A percentile compares a stretch with the other conserved stretches of the same genome.
Conservation (phyloP, 2,329 filamentous ascomycete genomes). For the Xylariaceae sp. region DNA sequence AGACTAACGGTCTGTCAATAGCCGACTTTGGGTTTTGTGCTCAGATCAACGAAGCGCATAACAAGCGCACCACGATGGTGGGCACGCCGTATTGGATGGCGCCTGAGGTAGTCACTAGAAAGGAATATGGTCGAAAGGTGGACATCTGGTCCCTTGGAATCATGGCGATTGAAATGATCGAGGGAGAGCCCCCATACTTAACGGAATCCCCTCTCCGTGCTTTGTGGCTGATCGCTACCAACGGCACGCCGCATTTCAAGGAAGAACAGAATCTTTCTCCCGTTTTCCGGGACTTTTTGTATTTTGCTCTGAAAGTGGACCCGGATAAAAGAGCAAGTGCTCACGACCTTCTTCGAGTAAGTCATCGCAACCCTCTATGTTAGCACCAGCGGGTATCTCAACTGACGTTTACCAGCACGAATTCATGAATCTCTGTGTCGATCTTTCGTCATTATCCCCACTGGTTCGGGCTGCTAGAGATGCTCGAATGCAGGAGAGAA, state of each 20-base stretch:
- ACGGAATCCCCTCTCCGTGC: slow-evolving; percentile 91
- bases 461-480: slow-evolving; percentile 81
- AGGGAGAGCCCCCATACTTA: slow-evolving; percentile 93
- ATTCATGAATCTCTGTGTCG: slow-evolving; percentile 73
- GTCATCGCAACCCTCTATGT: slow-evolving; percentile 33
- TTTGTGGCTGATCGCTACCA: slow-evolving; percentile 93
- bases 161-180: slow-evolving; percentile 99
- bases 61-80: slow-evolving; percentile 98
- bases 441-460: slow-evolving; percentile 72
- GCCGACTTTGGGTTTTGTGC: slow-evolving; percentile 98
- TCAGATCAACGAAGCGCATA: slow-evolving; percentile 94
- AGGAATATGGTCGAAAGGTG: slow-evolving; percentile 97
- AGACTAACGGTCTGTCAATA: slow-evolving; percentile 35
- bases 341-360: slow-evolving; percentile 85
- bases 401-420: slow-evolving; percentile 55
- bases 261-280: slow-evolving; percentile 77
- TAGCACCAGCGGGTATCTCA: neutral
- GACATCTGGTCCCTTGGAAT: slow-evolving; percentile 98
- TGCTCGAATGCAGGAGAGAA: slow-evolving; percentile 80
- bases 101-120: slow-evolving; percentile 91
- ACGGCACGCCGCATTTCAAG: slow-evolving; percentile 92
- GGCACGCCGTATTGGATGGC: slow-evolving; percentile 99
- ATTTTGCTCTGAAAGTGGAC: slow-evolving; percentile 91
- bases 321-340: slow-evolving; percentile 95
- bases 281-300: slow-evolving; percentile 85